phyloP scores from a whole-genome alignment of 2,329 filamentous ascomycete species.

The Penicillium oxalicum region DNA sequence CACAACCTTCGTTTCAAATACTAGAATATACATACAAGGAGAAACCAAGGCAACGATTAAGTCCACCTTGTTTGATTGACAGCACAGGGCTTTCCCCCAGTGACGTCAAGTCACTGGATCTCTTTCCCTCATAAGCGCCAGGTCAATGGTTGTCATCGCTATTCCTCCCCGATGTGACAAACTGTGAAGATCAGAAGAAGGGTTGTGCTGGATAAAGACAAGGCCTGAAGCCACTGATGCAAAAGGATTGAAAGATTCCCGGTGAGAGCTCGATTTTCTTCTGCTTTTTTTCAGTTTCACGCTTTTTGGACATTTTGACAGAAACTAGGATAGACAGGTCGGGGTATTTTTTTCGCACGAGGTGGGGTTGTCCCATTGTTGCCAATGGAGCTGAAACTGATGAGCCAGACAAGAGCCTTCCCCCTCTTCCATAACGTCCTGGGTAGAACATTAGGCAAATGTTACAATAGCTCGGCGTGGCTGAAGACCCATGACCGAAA shows the following conservation, averaged over 20 bases:
- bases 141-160: constrained; percentile 50
- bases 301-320: constrained; percentile 29
- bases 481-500: constrained; percentile 19
- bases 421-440: constrained; percentile 14
- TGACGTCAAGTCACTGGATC: constrained; percentile 56
- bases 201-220: constrained; percentile 17
- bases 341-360: constrained; percentile 21
- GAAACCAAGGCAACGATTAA: constrained; percentile 73
- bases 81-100: constrained; percentile 98
- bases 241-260: constrained; percentile 26
- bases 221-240: constrained; percentile 18
- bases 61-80: constrained; percentile 68
- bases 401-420: constrained; percentile 23
- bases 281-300: constrained; percentile 31
- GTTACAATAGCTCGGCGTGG: constrained; percentile 23
- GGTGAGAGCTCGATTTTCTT: constrained; percentile 29
- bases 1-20: constrained; percentile 33
- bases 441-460: constrained; percentile 7
- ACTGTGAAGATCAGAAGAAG: constrained; percentile 24
- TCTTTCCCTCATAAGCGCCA: constrained; percentile 99
- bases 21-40: constrained; percentile 35
- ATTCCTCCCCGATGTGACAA: constrained; percentile 32
- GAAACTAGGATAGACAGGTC: constrained; percentile 38
- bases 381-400: constrained; percentile 18
- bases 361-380: constrained; percentile 16